Base-by-base conservation (phyloP, 768 basidiomycete genomes). In the Boletellus ananas region DNA sequence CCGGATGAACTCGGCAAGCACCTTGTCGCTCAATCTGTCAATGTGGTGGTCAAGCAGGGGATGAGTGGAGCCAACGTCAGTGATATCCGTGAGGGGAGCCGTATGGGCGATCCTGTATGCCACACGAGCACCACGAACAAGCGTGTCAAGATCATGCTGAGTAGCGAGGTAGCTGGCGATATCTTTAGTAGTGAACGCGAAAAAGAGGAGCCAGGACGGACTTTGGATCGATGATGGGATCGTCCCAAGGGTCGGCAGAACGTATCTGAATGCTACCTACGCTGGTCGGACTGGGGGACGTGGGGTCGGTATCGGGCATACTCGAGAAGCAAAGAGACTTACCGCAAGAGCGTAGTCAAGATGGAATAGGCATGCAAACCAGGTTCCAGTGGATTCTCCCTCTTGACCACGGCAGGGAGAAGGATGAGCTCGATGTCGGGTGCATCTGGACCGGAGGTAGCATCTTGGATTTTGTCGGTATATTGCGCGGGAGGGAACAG, bases 161-260 rank as follows among this genome's bases (percentile, higher is more conserved):
- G 70, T 71, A 0, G 67, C 61, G 23, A 79, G 68, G 53, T 78
- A 79, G 44, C 76, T 79, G 41, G 14, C 20, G 8, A 34, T 13
- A 13, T 16, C 9, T n/a, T 43, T 46, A 41, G 34, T 17, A 53
- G 38, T n/a, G 25, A 18, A 9, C 0, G 35, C 7, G 3, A 20
- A 10, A 33, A 42, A 34, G 40, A 34, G 29, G 7, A 38, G 9
- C 23, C 20, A 31, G 8, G 8, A 57, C 72, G 7, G 45, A 73
- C 74, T 68, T 68, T 17, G 77, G 78, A 48, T 78, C 72, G 14
- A 78, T 69, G 31, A 71, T n/a, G 1, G 77, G 77, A 1, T 60
- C 46, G 10, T 76, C 75, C 57, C 65, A 67, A 12, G 74, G 74
- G 36, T 74, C 57, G 1, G 64, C 52, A 1, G 77, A 77, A 34